Conservation (phyloP, 1,139 yeast species). For the Candida dubliniensis region DNA sequence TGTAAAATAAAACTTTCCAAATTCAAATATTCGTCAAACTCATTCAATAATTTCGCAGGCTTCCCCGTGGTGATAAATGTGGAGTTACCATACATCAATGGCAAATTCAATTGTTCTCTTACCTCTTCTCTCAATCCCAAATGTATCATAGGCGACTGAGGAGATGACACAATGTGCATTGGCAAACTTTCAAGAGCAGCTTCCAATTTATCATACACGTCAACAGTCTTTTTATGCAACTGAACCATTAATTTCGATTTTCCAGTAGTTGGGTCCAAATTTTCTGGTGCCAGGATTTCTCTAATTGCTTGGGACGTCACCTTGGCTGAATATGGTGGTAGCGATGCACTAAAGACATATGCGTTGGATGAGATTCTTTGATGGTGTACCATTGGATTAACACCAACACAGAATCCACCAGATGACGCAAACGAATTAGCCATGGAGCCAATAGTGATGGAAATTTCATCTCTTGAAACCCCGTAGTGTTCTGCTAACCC, state of each 20-base stretch:
- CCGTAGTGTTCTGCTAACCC: slow-evolving; percentile 77
- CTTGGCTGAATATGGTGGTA: slow-evolving; percentile 88
- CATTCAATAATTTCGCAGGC: slow-evolving; percentile 34
- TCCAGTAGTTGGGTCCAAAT: slow-evolving; percentile 34
- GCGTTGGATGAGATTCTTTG: slow-evolving; percentile 78
- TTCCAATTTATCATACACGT: slow-evolving; percentile 21
- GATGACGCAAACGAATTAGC: slow-evolving; percentile 83
- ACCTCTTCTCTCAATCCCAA: slow-evolving; percentile 48
- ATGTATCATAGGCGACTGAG: slow-evolving; percentile 68
- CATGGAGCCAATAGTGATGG: slow-evolving; percentile 84
- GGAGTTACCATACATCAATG: slow-evolving; percentile 48
- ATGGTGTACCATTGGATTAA: slow-evolving; percentile 79
- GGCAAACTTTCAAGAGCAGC: slow-evolving; percentile 20
- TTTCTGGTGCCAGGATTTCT: slow-evolving; percentile 23
- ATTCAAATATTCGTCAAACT: slow-evolving; percentile 48
- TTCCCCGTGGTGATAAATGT: slow-evolving; percentile 40
- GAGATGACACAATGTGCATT: slow-evolving; percentile 57
- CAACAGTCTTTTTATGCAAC: slow-evolving; percentile 27
- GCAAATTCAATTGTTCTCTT: slow-evolving; percentile 45
- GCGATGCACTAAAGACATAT: slow-evolving; percentile 90
- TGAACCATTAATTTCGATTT: slow-evolving; percentile 29
- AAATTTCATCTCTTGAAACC: slow-evolving; percentile 66
- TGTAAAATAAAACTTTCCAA: slow-evolving; percentile 65
- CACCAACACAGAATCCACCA: slow-evolving; percentile 95
- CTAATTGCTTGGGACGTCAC: slow-evolving; percentile 64